Evolutionary conservation across 768 basidiomycete species (phyloP).

Genomic region (Mycena metata): DNA sequence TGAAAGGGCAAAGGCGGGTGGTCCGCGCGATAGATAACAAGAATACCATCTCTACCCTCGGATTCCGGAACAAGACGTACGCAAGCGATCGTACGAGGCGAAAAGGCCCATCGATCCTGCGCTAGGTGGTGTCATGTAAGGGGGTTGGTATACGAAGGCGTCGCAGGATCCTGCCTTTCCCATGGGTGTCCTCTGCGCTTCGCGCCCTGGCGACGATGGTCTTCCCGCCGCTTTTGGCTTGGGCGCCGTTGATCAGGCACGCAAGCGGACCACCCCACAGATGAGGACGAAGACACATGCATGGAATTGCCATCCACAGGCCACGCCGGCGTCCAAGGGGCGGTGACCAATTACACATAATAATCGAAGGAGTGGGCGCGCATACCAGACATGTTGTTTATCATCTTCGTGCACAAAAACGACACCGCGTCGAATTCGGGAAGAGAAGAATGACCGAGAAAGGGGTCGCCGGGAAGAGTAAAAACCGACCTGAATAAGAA

Average conservation of each 20-base stretch:
- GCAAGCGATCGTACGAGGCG: slow-evolving; percentile 21
- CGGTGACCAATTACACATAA: slow-evolving; percentile 33
- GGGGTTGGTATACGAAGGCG: background rate
- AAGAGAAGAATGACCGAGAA: background rate
- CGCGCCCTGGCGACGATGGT: slow-evolving; percentile 7
- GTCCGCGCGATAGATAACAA: slow-evolving; percentile 18
- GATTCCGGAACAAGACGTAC: slow-evolving; percentile 21
- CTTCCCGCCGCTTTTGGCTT: background rate
- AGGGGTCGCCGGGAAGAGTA: background rate
- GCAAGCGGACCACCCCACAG: background rate
- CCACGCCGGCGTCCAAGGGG: background rate
- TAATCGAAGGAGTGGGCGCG: slow-evolving; percentile 14
- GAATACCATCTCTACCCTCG: slow-evolving; percentile 25
- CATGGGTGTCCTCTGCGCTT: background rate
- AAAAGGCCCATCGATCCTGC: background rate
- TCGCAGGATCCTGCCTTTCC: background rate
- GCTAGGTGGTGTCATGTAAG: background rate
- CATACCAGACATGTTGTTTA: slow-evolving; percentile 19
- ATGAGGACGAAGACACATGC: background rate
- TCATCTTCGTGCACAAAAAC: slow-evolving; percentile 18
- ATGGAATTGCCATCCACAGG: background rate
- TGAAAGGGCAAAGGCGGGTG: background rate
- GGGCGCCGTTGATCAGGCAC: slow-evolving; percentile 10
- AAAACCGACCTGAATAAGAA: slow-evolving; percentile 4
- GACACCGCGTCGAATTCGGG: slow-evolving; percentile 14